phyloP scores from a whole-genome alignment of 1,284 basidiomycete species.

The Mrakiaceae sp. region DNA sequence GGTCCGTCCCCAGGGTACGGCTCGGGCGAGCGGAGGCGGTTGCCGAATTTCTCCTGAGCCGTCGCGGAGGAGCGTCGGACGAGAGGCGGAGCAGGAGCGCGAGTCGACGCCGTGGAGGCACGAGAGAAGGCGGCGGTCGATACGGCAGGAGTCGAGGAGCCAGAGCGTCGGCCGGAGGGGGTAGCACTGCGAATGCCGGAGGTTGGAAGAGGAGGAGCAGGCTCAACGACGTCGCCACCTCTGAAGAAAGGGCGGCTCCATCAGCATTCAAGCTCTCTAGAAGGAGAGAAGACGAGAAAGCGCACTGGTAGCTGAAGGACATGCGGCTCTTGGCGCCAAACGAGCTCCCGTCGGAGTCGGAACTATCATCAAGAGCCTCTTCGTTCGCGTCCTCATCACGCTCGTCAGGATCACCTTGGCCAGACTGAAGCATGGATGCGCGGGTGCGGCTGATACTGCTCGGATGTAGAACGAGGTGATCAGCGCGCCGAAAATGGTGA shows the following conservation, averaged over 20 bases:
- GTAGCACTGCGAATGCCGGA: background rate
- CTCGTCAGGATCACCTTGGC: background rate
- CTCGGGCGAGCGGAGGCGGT: constrained; percentile 10
- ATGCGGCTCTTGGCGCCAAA: constrained; percentile 14
- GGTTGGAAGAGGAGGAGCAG: background rate
- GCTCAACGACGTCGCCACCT: constrained; percentile 15
- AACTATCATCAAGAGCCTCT: background rate
- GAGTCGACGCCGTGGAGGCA: background rate
- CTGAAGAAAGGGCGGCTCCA: background rate
- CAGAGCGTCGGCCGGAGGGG: background rate
- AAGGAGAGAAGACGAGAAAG: background rate
- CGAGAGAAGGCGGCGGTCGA: background rate
- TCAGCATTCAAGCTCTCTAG: background rate
- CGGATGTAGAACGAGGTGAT: background rate
- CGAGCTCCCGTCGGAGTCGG: constrained; percentile 13
- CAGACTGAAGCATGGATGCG: background rate
- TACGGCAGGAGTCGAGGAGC: background rate
- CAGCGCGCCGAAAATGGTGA: background rate
- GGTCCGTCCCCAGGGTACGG: background rate
- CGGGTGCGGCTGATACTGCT: constrained; percentile 3
- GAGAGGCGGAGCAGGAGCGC: background rate
- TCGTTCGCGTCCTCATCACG: constrained; percentile 1
- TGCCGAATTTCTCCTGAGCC: constrained; percentile 15
- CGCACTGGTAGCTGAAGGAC: constrained; percentile 15
- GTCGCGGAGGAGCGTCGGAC: constrained; percentile 8